These are phyloP conservation scores for Butyriboletus regius DNA, from an alignment of 1,284 basidiomycete genomes.

Conservation along the genomic window DNA sequence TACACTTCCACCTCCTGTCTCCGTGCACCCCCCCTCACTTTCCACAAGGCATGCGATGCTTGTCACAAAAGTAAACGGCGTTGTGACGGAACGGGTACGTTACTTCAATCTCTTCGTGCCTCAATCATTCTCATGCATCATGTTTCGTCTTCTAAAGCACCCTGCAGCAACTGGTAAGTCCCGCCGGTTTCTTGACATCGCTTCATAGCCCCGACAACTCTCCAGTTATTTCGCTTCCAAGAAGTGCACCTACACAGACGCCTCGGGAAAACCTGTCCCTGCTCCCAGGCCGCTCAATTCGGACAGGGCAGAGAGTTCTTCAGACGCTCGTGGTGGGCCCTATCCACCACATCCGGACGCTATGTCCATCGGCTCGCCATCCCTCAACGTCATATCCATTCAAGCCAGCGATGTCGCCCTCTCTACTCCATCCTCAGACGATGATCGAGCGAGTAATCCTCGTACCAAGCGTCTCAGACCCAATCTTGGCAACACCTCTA, in stretches of 20 bases:
- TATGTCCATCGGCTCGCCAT: slow-evolving; percentile 10
- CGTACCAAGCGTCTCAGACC: slow-evolving; percentile 25
- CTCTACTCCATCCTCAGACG: slow-evolving; percentile 22
- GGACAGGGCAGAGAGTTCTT: slow-evolving; percentile 20
- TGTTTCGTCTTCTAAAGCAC: slow-evolving; percentile 40
- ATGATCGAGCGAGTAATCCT: slow-evolving; percentile 24
- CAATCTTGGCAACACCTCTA: slow-evolving; percentile 12
- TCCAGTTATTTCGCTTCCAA: slow-evolving; percentile 71
- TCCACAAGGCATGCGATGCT: slow-evolving; percentile 63
- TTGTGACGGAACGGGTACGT: slow-evolving; percentile 71
- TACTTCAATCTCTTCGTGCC: slow-evolving; percentile 10
- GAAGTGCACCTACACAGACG: slow-evolving; percentile 70
- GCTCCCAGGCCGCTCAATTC: slow-evolving; percentile 46
- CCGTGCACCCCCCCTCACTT: slow-evolving; percentile 3
- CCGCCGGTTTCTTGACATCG: slow-evolving; percentile 1
- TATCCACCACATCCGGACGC: slow-evolving; percentile 17
- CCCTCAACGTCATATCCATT: slow-evolving; percentile 8
- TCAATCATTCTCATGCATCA: slow-evolving; percentile 10
- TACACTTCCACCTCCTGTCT: slow-evolving; percentile 22
- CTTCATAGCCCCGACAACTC: slow-evolving; percentile 5
- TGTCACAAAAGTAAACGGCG: slow-evolving; percentile 77
- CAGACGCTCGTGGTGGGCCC: slow-evolving; percentile 15
- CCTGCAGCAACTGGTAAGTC: slow-evolving; percentile 71
- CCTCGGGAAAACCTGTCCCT: slow-evolving; percentile 67
- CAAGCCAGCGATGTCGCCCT: slow-evolving; percentile 16